Percentiles rank a stretch among this genome's conserved stretches.
These are phyloP conservation scores for Phoenix dactylifera DNA, from an alignment of 176 grass and related monocot species.

Conservation along the genomic window DNA sequence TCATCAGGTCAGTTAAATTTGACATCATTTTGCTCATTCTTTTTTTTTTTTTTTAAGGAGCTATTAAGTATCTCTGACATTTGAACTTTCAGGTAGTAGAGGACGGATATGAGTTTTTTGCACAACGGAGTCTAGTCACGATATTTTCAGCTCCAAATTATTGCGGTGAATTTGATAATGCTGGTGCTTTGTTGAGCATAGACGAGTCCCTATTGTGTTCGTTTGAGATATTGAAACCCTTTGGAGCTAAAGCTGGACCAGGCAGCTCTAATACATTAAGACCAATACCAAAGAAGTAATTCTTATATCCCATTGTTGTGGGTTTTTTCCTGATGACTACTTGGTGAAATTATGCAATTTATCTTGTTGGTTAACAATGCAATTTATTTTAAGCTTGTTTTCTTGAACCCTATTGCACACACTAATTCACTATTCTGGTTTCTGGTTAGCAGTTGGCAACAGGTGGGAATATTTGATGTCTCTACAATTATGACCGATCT, in stretches of 20 bases:
- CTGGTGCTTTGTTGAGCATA: slow-evolving; percentile 27
- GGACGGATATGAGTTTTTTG: slow-evolving; percentile 26
- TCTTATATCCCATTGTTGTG: background rate
- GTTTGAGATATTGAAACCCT: slow-evolving; percentile 22
- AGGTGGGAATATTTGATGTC: slow-evolving; percentile 16
- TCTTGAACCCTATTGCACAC: slow-evolving; percentile 12
- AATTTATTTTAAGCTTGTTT: slow-evolving; percentile 10
- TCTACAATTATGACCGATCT: slow-evolving; percentile 9
- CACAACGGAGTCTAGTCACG: slow-evolving; percentile 21
- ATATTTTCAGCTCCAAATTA: slow-evolving; percentile 31
- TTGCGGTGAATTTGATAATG: slow-evolving; percentile 25
- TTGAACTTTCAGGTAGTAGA: slow-evolving; percentile 18
- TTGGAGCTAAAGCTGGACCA: background rate
- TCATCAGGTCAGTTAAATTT: slow-evolving; percentile 43
- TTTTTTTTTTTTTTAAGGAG: too few relatives aligned
- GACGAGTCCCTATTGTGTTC: slow-evolving; percentile 20
- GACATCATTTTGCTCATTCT: slow-evolving; percentile 1
- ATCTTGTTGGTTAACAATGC: background rate
- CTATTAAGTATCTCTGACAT: background rate
- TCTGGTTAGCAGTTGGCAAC: slow-evolving; percentile 24
- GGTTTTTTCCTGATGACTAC: background rate
- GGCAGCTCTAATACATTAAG: slow-evolving; percentile 20
- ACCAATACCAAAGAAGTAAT: slow-evolving; percentile 52
- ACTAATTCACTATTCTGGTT: slow-evolving; percentile 21
- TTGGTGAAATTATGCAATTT: background rate